Evolutionary conservation across 2,329 filamentous ascomycete species (phyloP), one percentile per base, ranked within the genome.

Genomic region (Penicillium janthinellum): DNA sequence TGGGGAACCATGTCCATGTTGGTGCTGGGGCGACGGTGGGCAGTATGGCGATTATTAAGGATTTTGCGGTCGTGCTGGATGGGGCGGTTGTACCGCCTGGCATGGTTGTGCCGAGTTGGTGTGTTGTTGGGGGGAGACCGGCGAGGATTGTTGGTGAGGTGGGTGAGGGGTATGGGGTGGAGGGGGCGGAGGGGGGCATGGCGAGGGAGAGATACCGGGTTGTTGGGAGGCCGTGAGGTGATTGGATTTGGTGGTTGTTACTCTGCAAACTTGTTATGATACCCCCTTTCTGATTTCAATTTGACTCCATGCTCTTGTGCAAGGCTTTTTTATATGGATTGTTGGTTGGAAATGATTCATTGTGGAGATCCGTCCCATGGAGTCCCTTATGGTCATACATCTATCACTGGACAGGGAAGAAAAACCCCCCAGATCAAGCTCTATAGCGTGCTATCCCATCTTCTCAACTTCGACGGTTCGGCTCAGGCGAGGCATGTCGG

Each of bases 61-160:
- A 98, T 75, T 96, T 92, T 71, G 92, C 96, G 50, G 89, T 90
- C 74, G 87, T 99, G 42, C 78, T 98, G 66, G 92, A 96, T 61
- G 90, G 90, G 34, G 87, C 91, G 0, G 88, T 97, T 4, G 85
- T 99, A 5, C 90, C 95, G 2, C 83, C 90, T 0, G 90, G 92
- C 61, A 96, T 96, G 88, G 91, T 98, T 25, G 90, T 98, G 57
- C 92, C 94, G 1, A 93, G 92, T 72, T 96, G 95, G 74, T 93
- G 89, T 57, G 86, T 98, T 57, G 92, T 99, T n/a, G 94, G 89
- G 0, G 92, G 92, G 0, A 82, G 86, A 71, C 92, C 92, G 0
- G 92, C 88, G 0, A 82, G 89, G 57, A 89, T 96, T 50, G 84
- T 96, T 4, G 92, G 90, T 1, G 92, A 96, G 78, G 84, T 96